Evolutionary conservation across 2,329 filamentous ascomycete species (phyloP), one percentile per base, ranked within the genome.

Genomic region (Colletotrichum gloeosporioides): DNA sequence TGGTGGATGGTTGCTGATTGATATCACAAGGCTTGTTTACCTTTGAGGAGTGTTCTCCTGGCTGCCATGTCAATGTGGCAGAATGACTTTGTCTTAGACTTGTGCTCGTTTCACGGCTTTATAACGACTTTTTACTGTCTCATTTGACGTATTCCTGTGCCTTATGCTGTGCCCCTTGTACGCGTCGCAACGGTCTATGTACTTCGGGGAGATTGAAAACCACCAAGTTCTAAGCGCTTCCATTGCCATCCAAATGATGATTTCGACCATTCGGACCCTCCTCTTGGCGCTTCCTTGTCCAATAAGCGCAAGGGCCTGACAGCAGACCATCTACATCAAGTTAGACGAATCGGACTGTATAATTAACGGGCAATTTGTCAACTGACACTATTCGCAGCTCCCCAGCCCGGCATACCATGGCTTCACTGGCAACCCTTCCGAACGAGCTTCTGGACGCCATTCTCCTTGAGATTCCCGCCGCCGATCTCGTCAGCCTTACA

Each of bases 21-120:
- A 76, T 76, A 76, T 76, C 73, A 76, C 63, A 57, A 72, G 57
- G 61, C 31, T 64, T 62, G 31, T 53, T 68, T 71, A n/a, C 57
- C 44, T n/a, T 10, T 62, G 53, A 62, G 34, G 69, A 70, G 57
- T 57, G n/a, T 59, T 65, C 59, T 55, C 49, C 13, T 34, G 16
- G 22, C 61, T 53, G 34, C 36, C 36, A 32, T 69, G 66, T 44
- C 34, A 9, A 49, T 59, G 22, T 61, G 67, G 61, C 49, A 62
- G 72, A 71, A 65, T 73, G 57, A 69, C 32, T 31, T 34, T 36
- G 68, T 34, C 68, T 36, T 71, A 44, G 68, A 57, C 36, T 66
- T 71, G 44, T 69, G 32, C 49, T 25, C 34, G 39, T 22, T 75
- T 74, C 39, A 59, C 70, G 64, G 57, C 32, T 71, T n/a, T 39